Base-by-base conservation (phyloP, 768 basidiomycete genomes). In the Cystofilobasidium ferigula region DNA sequence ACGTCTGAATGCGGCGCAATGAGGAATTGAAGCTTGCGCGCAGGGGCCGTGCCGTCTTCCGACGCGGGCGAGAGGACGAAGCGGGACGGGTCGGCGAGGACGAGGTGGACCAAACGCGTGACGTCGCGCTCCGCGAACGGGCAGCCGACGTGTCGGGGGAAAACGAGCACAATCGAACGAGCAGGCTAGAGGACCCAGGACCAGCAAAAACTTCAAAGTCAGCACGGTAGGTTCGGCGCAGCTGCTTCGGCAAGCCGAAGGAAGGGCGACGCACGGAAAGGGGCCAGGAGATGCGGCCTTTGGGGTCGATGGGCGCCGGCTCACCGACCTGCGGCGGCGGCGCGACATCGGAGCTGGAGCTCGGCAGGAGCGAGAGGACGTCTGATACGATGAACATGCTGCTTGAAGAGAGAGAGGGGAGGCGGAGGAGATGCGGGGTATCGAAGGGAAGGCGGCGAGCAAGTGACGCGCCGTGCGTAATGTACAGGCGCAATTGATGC, bases 121-220 rank as follows among this genome's bases (percentile, higher is more conserved):
- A 68, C 43, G 48, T 62, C 57, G 8, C 57, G 24, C 42, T 68
- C 67, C 20, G 67, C 67, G 14, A 68, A 68, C 0, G 67, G 67
- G 26, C 67, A 68, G 22, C 67, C 67, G 0, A 54, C 40, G 53
- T 67, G 65, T 0, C 65, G 59, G 3, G 56, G 47, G 28, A 67
- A 62, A 16, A 67, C 40, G 42, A 67, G 54, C 24, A 62, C 32
- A 10, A 67, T 38, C 18, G 65, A 60, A 0, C 65, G 65, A 7
- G 65, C 40, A 18, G 65, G 65, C 65, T 67, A 20, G 7, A 45
- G 35, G 13, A 36, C 32, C 8, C 14, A 62, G 28, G 10, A 22
- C 22, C 8, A 45, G 22, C 24, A 4, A 24, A 24, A 42, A 22
- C 30, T 22, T 26, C 20, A 56, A 56, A 12, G 14, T 60, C 28